A percentile compares a stretch with the other conserved stretches of the same genome.
Conservation (phyloP, 2,329 filamentous ascomycete species). For the Colletotrichum sp. region DNA sequence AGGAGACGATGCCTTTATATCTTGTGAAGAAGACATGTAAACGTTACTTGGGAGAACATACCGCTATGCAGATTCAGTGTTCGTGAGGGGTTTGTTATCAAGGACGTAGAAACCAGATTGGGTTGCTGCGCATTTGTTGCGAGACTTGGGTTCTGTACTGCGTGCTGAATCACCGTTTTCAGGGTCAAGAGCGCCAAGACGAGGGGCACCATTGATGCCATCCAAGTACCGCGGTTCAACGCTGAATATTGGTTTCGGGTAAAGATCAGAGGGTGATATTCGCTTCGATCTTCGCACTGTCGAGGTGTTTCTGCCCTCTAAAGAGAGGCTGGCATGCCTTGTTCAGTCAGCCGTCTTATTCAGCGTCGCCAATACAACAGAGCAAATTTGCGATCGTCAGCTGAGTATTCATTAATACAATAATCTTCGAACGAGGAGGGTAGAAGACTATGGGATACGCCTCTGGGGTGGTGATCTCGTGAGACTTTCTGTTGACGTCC, state of each 20-base stretch:
- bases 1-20: neutral
- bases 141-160: neutral
- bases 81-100: neutral
- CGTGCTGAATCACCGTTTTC: neutral
- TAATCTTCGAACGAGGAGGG: neutral
- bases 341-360: neutral
- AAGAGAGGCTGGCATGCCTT: neutral
- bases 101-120: neutral
- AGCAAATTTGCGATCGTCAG: neutral
- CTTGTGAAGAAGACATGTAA: rapidly evolving
- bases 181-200: neutral
- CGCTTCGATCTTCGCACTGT: too few relatives aligned
- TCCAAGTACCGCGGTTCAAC: neutral
- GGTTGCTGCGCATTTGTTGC: neutral
- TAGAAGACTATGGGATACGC: neutral
- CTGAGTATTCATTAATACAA: neutral
- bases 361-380: neutral
- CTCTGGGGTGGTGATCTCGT: neutral
- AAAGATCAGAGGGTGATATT: too few relatives aligned
- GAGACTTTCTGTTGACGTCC: neutral
- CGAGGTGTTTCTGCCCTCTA: neutral
- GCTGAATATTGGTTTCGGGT: too few relatives aligned
- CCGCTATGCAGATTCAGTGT: neutral
- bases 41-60: rapidly evolving
- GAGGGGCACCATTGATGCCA: neutral